A percentile compares a stretch with the other conserved stretches of the same genome.
These are phyloP conservation scores for Soucietia sequanensis DNA, from an alignment of 805 yeast species.

Conservation along the genomic window DNA sequence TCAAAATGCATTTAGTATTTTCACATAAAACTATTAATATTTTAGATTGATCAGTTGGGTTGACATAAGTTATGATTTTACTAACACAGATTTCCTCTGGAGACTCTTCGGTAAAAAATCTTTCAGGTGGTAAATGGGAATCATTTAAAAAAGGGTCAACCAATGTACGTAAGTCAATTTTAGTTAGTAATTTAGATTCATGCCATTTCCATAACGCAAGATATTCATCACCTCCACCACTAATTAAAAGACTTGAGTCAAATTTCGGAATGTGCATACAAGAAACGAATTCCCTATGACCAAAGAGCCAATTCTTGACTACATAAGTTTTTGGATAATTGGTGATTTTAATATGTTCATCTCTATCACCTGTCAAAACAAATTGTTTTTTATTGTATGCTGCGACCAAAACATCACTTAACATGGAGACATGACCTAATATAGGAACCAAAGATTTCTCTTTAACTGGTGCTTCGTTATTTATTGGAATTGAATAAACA, in stretches of 20 bases:
- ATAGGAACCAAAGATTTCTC: conserved; percentile 58
- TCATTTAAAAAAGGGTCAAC: conserved; percentile 46
- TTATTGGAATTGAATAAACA: conserved; percentile 63
- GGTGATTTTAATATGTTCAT: conserved; percentile 89
- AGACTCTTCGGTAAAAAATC: conserved; percentile 55
- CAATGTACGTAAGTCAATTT: conserved; percentile 46
- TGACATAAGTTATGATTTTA: conserved; percentile 33
- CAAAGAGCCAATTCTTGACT: conserved; percentile 81
- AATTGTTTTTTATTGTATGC: conserved; percentile 42
- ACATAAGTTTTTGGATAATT: conserved; percentile 75
- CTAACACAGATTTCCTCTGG: conserved; percentile 54
- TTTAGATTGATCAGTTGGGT: conserved; percentile 15
- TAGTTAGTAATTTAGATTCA: conserved; percentile 42
- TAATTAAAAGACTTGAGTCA: conserved; percentile 52
- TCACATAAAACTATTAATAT: conserved; percentile 49
- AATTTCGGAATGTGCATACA: conserved; percentile 55
- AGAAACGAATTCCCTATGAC: conserved; percentile 82
- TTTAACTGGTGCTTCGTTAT: conserved; percentile 33
- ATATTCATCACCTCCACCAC: conserved; percentile 90
- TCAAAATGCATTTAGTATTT: conserved; percentile 46
- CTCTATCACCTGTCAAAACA: conserved; percentile 84
- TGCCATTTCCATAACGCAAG: conserved; percentile 81
- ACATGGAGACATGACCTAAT: conserved; percentile 95
- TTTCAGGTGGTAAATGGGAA: conserved; percentile 60
- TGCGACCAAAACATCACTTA: conserved; percentile 65